Evolutionary conservation across 1,139 yeast genomes (phyloP), one percentile per base, ranked within the genome.

Genomic region (Komagataea norvegica): DNA sequence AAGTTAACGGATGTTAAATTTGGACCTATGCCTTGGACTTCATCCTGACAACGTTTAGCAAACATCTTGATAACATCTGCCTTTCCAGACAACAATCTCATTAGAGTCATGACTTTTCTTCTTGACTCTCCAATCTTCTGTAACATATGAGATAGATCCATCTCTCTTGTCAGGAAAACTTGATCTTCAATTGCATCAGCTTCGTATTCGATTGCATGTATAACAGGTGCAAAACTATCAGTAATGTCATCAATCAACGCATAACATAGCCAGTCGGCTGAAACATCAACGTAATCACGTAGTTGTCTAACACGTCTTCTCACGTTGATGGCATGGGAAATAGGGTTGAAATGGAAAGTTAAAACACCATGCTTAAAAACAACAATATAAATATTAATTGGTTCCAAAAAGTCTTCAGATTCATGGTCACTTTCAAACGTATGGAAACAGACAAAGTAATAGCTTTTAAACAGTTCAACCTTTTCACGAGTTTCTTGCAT

Each of bases 31-130:
- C 63, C 63, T 36, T 56, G 61, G 5, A 56, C 58, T 35, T 64
- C 68, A 43, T 91, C 97, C 52, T 84, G 93, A 61, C 96, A 89
- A 56, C 98, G 73, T 58, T 91, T 91, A 27, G 96, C 95, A 69
- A 91, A 88, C 95, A 89, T 91, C 55, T 86, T 85, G 54, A 91
- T 87, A 42, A 91, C 98, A 60, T 93, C 98, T 0, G 98, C 97
- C 60, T 91, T 91, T 45, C 96, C 95, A 20, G 94, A 80, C 37
- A 91, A 69, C 45, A 91, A 68, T 54, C 98, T 72, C 85, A 91
- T 80, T 57, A 89, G 67, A 0, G 95, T 83, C 96, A 89, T 89
- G 28, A 88, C 94, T 55, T 82, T 85, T 45, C 91, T 71, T 58
- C 97, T 75, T 11, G 95, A 77, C 54, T 86, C 93, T 41, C 96